Evolutionary conservation across 208 protist species (phyloP), one percentile per base, ranked within the genome.

Genomic region (Trypanosoma melophagium): DNA sequence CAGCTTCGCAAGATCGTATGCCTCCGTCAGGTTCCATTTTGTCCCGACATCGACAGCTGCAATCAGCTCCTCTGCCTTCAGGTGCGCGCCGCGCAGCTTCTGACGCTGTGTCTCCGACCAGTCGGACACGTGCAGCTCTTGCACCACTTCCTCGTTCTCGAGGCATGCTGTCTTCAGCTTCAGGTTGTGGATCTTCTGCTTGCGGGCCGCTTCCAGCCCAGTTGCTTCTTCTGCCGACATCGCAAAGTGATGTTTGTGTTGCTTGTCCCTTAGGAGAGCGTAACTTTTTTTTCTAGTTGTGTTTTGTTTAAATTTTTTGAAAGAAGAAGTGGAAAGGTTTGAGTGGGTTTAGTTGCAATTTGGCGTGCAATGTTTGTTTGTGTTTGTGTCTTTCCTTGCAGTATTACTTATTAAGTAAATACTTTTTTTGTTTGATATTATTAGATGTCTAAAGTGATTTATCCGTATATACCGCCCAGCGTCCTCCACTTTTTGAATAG

Each of bases 381-480:
- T 55, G 17, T 66, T 66, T 47, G 42, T 14, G 9, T 14, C 1
- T n/a, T 47, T 47, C 8, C 12, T 44, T 44, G 40, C 10, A 17
- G 13, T 52, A 55, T 41, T 47, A 14, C 10, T n/a, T 47, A n/a
- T 47, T n/a, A 47, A n/a, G 1, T 47, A n/a, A 47, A 14, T 3
- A 35, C 22, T 74, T 60, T 58, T 59, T 69, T 28, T 60, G 25
- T 56, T 62, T 68, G 35, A 13, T 51, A 35, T 42, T 63, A 44
- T 66, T 49, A 54, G 41, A 35, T 35, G 7, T 3, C 74, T 80
- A 84, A 25, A 86, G 19, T 9, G 62, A 50, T 74, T 94, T 94
- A 66, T 96, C 81, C 19, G 83, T 90, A 72, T 98, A 98, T n/a
- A 97, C 94, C 13, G 91, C 90, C 97, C 97, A 98, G 22, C 74